Base-by-base conservation (phyloP, 2,329 filamentous ascomycete genomes). In the Dactylellina parvicollis region DNA sequence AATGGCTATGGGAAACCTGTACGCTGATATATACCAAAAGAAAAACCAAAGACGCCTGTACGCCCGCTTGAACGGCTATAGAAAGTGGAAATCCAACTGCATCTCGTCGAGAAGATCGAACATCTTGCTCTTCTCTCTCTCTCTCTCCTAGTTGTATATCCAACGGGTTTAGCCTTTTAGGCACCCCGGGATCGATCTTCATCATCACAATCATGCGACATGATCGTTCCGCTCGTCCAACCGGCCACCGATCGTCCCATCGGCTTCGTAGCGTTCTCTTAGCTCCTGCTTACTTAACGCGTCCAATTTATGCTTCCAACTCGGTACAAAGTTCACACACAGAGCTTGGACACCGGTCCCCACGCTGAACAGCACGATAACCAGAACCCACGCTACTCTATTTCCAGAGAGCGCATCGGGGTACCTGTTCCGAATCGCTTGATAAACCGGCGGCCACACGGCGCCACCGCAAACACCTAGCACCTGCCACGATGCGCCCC, bases 401-500 rank as follows among this genome's bases (percentile, higher is more conserved):
- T 28, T 65, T 20, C 67, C 67, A 8, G 38, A 18, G 14, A 54
- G 12, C 3, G 18, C 38, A 20, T 54, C 44, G 8, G 50, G n/a
- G 30, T 64, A 72, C 16, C 67, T 50, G 47, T 42, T 60, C 34
- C 67, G 52, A 36, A 72, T 72, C 26, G 67, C 59, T 20, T 72
- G 57, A 38, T 54, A 72, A 16, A 72, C 47, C 18, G 67, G 67
- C 8, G 91, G 91, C 5, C 93, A 89, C 30, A 86, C 85, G 1
- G 91, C 90, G 66, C 91, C 91, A 12, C 91, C 90, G 14, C 86
- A 83, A 0, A 93, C 89, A 75, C 89, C 90, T 3, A 84, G 89
- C 1, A 92, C 85, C 75, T 96, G 88, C 79, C 87, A 90, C 1
- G 90, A 90, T 1, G 87, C 88, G 0, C 90, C 91, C 72, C 90